phyloP scores from a whole-genome alignment of 768 basidiomycete species.

The Phylloporus sp. region DNA sequence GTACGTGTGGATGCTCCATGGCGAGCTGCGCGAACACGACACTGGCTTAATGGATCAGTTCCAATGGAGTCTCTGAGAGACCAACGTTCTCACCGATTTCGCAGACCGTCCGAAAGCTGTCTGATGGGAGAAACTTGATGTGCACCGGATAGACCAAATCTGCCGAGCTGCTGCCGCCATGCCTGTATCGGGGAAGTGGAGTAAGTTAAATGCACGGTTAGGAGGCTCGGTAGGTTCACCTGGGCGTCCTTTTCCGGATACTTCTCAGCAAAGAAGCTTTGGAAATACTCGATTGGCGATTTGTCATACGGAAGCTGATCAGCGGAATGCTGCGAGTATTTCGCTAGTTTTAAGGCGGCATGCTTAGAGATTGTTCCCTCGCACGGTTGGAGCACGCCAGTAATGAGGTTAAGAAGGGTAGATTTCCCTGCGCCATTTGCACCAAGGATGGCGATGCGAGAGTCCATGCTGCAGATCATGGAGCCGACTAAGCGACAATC shows the following conservation, averaged over 20 bases:
- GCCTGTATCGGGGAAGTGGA: slow-evolving; percentile 43
- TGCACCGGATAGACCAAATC: slow-evolving; percentile 90
- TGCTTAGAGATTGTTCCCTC: slow-evolving; percentile 91
- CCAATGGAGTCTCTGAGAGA: slow-evolving; percentile 5
- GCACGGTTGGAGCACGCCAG: slow-evolving; percentile 67
- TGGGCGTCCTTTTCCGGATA: slow-evolving; percentile 91
- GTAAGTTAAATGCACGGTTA: slow-evolving; percentile 9
- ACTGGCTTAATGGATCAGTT: slow-evolving; percentile 35
- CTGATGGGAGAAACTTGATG: slow-evolving; percentile 94
- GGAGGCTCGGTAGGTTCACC: slow-evolving; percentile 29
- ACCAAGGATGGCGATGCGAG: slow-evolving; percentile 91
- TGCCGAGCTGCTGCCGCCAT: slow-evolving; percentile 92
- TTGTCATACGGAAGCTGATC: slow-evolving; percentile 96
- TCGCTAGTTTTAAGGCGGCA: slow-evolving; percentile 85
- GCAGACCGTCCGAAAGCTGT: slow-evolving; percentile 91
- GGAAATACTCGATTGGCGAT: slow-evolving; percentile 92
- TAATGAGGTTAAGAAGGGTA: slow-evolving; percentile 88
- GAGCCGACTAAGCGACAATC: slow-evolving; percentile 3
- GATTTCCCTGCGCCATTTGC: slow-evolving; percentile 96
- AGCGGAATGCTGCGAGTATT: slow-evolving; percentile 98
- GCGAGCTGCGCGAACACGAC: slow-evolving; percentile 96
- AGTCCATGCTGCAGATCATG: slow-evolving; percentile 67
- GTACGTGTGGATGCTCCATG: slow-evolving; percentile 96
- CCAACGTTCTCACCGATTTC: slow-evolving; percentile 67
- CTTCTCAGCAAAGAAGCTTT: slow-evolving; percentile 67